Evolutionary conservation across 768 basidiomycete species (phyloP), one percentile per base, ranked within the genome.

Genomic region (Scleroderma citrinum): DNA sequence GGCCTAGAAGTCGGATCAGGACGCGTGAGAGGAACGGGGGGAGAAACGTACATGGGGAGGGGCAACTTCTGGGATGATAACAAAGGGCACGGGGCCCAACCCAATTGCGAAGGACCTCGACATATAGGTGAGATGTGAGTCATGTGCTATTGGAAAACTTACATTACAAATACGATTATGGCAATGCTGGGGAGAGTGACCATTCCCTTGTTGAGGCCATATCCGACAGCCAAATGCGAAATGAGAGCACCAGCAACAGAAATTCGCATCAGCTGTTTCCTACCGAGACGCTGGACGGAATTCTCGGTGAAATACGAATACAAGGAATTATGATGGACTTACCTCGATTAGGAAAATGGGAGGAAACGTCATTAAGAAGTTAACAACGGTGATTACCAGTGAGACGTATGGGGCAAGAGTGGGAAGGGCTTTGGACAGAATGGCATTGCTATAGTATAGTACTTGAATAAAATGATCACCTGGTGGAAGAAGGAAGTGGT

Each of bases 41-140:
- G 16, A 12, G 14, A 42, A 16, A 11, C 87, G 53, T 64, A 86
- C 91, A 58, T 86, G 77, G 44, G 77, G 66, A 2, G 92, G 92
- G 2, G 92, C 85, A 19, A 96, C 81, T 61, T 97, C 93, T 14
- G 92, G 83, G 29, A 95, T 83, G 65, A 97, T 83, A 34, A 98
- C 82, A 61, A 93, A 98, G 0, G 95, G 94, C 30, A 97, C 71
- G 2, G 95, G 93, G 1, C 95, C 95, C 16, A 97, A 75, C 2
- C 94, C 95, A 30, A 87, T 68, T 2, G 93, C 89, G 66, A 94
- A 97, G 1, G 89, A 87, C 67, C 88, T 89, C 50, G 41, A 43
- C 31, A 34, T 6, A 31, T 52, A 32, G 49, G 49, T 45, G 29
- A 30, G 4, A 31, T 11, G n/a, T 7, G n/a, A 37, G 32, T 5